phyloP scores from a whole-genome alignment of 768 basidiomycete genomes.

The Rhizopogon sp. region DNA sequence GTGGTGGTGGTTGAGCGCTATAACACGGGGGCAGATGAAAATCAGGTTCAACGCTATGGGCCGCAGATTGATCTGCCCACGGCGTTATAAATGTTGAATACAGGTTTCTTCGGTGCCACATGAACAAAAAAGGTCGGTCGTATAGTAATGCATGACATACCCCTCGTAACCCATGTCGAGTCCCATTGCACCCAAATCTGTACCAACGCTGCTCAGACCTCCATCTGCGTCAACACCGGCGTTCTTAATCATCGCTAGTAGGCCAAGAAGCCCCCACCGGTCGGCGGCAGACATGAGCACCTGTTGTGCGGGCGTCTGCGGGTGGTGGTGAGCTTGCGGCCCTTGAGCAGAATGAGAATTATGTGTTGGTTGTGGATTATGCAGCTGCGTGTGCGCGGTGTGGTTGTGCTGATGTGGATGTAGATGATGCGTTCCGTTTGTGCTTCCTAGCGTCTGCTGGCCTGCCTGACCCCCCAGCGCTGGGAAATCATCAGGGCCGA shows the following conservation, averaged over 20 bases:
- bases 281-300: constrained; percentile 90
- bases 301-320: constrained; percentile 91
- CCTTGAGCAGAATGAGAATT: constrained; percentile 10
- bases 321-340: constrained; percentile 41
- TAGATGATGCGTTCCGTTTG: constrained; percentile 32
- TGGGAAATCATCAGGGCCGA: constrained; percentile 88
- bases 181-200: constrained; percentile 88
- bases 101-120: constrained; percentile 52
- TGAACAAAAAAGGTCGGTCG: constrained; percentile 14
- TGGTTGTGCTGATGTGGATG: constrained; percentile 33
- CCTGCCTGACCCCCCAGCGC: constrained; percentile 67
- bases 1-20: constrained; percentile 84
- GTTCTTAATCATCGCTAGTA: constrained; percentile 84
- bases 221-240: constrained; percentile 72
- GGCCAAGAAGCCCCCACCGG: constrained; percentile 86
- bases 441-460: constrained; percentile 20
- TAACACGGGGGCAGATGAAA: constrained; percentile 90
- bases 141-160: constrained; percentile 44
- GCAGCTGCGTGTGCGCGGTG: constrained; percentile 22
- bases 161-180: constrained; percentile 82
- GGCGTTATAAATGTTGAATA: constrained; percentile 95
- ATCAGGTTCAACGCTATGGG: constrained; percentile 85
- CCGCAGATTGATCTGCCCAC: constrained; percentile 88
- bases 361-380: constrained; percentile 14
- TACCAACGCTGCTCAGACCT: constrained; percentile 79